Conservation (phyloP, 768 basidiomycete genomes). For the Atractiella rhizophila region DNA sequence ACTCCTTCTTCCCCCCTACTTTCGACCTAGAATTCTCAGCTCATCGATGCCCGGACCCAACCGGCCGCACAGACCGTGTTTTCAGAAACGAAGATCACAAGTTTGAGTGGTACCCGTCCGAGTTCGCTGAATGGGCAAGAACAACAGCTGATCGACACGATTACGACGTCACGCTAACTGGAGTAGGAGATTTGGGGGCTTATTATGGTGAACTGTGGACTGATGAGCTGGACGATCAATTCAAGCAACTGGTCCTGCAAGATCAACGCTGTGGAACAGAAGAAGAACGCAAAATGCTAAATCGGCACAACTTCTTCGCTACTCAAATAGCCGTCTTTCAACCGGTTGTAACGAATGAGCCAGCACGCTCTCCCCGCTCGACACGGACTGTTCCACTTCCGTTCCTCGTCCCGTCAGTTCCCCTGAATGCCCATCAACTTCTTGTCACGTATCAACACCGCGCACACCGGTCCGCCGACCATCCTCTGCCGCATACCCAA, state of each 20-base stretch:
- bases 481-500: background rate
- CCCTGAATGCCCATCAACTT: background rate
- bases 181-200: slow-evolving; percentile 5
- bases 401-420: slow-evolving; percentile 1
- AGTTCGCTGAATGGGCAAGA: slow-evolving; percentile 41
- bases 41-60: slow-evolving; percentile 39
- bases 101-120: slow-evolving; percentile 59
- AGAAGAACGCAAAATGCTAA: too few species aligned
- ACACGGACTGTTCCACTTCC: slow-evolving; percentile 3
- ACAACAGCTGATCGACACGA: background rate
- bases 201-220: slow-evolving; percentile 1
- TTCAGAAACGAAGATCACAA: slow-evolving; percentile 66
- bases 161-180: slow-evolving; percentile 3
- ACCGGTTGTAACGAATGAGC: background rate
- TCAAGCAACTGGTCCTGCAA: background rate
- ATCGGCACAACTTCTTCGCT: slow-evolving; percentile 1
- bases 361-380: slow-evolving; percentile 1
- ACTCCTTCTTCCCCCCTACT: slow-evolving; percentile 29
- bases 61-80: slow-evolving; percentile 39
- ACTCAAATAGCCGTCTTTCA: slow-evolving; percentile 11
- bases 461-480: background rate
- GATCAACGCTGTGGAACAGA: too few species aligned
- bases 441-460: background rate
- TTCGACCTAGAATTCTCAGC: slow-evolving; percentile 26
- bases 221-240: background rate